Evolutionary conservation across 768 basidiomycete species (phyloP).

Genomic region (Pleurotus eryngii): DNA sequence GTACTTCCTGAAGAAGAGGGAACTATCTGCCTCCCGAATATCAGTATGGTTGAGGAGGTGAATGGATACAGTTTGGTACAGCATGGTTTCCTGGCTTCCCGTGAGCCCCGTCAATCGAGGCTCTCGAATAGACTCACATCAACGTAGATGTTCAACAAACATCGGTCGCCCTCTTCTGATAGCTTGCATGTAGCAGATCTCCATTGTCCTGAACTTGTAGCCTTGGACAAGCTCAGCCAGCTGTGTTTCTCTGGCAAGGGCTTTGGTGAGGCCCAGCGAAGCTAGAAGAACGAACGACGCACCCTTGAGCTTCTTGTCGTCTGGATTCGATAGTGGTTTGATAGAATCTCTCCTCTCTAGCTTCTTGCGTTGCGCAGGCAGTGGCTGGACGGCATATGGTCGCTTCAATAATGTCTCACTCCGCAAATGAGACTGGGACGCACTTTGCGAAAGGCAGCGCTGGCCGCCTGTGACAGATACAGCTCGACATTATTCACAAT

Average conservation of each 20-base stretch:
- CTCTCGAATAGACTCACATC: constrained; percentile 45
- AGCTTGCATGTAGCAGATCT: constrained; percentile 70
- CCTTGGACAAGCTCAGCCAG: constrained; percentile 62
- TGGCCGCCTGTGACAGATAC: constrained; percentile 53
- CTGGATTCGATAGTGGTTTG: constrained; percentile 35
- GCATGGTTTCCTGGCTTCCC: constrained; percentile 54
- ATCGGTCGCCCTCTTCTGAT: constrained; percentile 62
- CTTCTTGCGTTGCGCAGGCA: constrained; percentile 48
- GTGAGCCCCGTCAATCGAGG: neutral
- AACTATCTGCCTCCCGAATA: constrained; percentile 71
- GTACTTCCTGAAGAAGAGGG: constrained; percentile 73
- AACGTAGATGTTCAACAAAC: constrained; percentile 69
- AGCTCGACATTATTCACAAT: constrained; percentile 55
- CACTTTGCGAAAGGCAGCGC: constrained; percentile 56
- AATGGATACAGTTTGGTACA: constrained; percentile 72
- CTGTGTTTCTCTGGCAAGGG: constrained; percentile 58
- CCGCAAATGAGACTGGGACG: constrained; percentile 5
- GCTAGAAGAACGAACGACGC: constrained; percentile 6
- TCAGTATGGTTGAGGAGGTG: constrained; percentile 77
- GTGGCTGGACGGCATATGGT: constrained; percentile 26
- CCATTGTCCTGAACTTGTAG: constrained; percentile 61
- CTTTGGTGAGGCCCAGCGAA: neutral
- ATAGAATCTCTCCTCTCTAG: constrained; percentile 48
- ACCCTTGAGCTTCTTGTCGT: constrained; percentile 65
- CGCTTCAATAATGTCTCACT: neutral